Conservation (phyloP, 164 flowering plant species). For the Amborella trichopoda region DNA sequence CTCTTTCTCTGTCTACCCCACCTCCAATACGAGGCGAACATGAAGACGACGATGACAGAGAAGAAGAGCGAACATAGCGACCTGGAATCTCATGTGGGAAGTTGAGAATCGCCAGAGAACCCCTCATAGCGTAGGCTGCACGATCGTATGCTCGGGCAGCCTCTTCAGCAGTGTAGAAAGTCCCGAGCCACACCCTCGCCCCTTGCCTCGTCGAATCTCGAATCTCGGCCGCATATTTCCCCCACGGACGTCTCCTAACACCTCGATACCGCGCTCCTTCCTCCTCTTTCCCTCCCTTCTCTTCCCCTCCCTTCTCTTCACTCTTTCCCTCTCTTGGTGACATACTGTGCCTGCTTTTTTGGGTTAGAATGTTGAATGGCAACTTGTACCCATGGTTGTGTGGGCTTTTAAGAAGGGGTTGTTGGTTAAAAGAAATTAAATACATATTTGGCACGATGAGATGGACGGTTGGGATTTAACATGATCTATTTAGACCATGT, state of each 20-base stretch:
- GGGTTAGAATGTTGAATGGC: too few relatives aligned
- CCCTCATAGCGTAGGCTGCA: constrained; percentile 10
- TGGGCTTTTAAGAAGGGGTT: too few relatives aligned
- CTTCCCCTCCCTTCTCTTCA: too few relatives aligned
- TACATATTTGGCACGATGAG: too few relatives aligned
- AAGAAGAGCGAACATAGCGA: not conserved
- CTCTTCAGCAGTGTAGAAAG: constrained; percentile 28
- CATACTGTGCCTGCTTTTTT: too few relatives aligned
- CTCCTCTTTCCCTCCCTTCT: too few relatives aligned
- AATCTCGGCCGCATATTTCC: constrained; percentile 36
- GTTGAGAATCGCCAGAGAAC: constrained; percentile 3
- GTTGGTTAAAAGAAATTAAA: too few relatives aligned
- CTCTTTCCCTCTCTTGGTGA: too few relatives aligned
- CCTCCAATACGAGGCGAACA: not conserved
- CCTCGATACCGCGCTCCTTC: constrained; percentile 36
- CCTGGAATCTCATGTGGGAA: not conserved
- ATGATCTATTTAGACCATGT: too few relatives aligned
- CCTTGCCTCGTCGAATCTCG: constrained; percentile 25
- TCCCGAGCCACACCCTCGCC: constrained; percentile 32
- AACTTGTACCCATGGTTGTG: too few relatives aligned
- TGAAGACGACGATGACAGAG: constrained; percentile 13
- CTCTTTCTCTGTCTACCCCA: not conserved
- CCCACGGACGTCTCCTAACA: constrained; percentile 32
- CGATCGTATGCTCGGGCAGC: constrained; percentile 37
- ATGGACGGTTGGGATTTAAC: too few relatives aligned